phyloP scores from a whole-genome alignment of 2,329 filamentous ascomycete genomes.

The Colletotrichum orbiculare region DNA sequence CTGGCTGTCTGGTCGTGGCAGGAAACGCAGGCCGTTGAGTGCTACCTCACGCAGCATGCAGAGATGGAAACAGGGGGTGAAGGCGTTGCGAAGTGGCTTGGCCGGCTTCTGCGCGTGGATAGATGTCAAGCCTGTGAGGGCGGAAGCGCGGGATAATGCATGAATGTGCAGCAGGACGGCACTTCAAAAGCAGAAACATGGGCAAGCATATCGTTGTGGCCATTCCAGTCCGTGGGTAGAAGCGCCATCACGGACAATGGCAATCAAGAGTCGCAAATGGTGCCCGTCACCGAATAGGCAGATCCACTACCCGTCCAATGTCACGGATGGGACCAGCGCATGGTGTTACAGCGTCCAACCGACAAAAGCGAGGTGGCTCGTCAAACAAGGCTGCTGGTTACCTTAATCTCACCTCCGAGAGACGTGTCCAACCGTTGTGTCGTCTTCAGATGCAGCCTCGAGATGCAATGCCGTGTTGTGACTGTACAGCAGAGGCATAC shows the following conservation, averaged over 20 bases:
- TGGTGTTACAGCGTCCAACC: too few species aligned
- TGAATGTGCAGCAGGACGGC: not conserved
- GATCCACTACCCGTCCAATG: too few species aligned
- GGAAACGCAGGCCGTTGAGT: not conserved
- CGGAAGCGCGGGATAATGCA: slow-evolving; percentile 10
- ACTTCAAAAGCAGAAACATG: not conserved
- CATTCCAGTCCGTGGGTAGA: too few species aligned
- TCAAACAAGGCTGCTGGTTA: not conserved
- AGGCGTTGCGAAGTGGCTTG: slow-evolving; percentile 1
- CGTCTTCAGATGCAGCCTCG: not conserved
- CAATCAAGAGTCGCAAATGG: too few species aligned
- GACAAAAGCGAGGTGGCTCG: not conserved
- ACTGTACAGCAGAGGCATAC: too few species aligned
- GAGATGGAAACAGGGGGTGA: not conserved
- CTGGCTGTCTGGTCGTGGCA: not conserved
- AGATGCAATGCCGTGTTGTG: too few species aligned
- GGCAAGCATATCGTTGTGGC: not conserved
- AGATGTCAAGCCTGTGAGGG: slow-evolving; percentile 1
- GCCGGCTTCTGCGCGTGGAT: slow-evolving; percentile 2
- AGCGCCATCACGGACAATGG: too few species aligned
- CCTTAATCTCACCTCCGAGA: not conserved
- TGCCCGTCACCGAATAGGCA: too few species aligned
- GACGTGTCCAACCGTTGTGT: not conserved
- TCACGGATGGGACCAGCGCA: too few species aligned
- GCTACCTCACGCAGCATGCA: not conserved